Conservation (phyloP, 2,329 filamentous ascomycete species). For the Sporothrix humicola region DNA sequence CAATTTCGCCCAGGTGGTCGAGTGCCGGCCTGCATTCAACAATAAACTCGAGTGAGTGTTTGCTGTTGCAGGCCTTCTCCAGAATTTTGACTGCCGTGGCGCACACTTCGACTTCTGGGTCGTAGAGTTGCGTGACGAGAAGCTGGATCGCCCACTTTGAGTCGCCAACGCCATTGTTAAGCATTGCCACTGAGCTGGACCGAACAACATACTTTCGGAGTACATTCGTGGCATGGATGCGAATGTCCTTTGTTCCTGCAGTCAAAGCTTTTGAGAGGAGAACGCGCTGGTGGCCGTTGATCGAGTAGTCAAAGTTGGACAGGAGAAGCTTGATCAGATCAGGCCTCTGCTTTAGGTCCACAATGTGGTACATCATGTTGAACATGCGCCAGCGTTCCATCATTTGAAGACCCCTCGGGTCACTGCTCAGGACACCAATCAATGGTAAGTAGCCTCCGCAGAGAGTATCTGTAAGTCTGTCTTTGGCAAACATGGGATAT, state of each 20-base stretch:
- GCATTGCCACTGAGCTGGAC: conserved; percentile 35
- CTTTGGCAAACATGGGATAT: conserved; percentile 85
- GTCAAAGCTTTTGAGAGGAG: conserved; percentile 93
- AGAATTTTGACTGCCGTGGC: conserved; percentile 95
- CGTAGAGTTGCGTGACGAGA: conserved; percentile 97
- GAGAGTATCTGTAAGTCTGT: conserved; percentile 83
- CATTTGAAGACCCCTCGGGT: conserved; percentile 82
- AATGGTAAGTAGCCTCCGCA: conserved; percentile 94
- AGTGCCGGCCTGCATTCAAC: conserved; percentile 94
- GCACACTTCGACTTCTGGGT: conserved; percentile 95
- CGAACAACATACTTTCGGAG: conserved; percentile 82
- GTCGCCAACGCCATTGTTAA: conserved; percentile 60
- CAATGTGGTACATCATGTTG: conserved; percentile 99
- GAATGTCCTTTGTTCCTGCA: conserved; percentile 86
- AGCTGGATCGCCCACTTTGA: conserved; percentile 96
- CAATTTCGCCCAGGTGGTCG: conserved; percentile 95
- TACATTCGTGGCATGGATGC: conserved; percentile 86
- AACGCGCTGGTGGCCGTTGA: conserved; percentile 87
- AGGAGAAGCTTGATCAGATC: conserved; percentile 89
- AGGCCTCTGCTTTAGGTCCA: conserved; percentile 87
- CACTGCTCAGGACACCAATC: conserved; percentile 83
- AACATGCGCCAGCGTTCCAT: conserved; percentile 97
- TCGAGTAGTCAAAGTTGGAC: conserved; percentile 88
- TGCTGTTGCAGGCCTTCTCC: conserved; percentile 95
- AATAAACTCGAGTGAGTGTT: conserved; percentile 89